Base-by-base conservation (phyloP, 106 monocot species). In the Xerophyta viscosa region DNA sequence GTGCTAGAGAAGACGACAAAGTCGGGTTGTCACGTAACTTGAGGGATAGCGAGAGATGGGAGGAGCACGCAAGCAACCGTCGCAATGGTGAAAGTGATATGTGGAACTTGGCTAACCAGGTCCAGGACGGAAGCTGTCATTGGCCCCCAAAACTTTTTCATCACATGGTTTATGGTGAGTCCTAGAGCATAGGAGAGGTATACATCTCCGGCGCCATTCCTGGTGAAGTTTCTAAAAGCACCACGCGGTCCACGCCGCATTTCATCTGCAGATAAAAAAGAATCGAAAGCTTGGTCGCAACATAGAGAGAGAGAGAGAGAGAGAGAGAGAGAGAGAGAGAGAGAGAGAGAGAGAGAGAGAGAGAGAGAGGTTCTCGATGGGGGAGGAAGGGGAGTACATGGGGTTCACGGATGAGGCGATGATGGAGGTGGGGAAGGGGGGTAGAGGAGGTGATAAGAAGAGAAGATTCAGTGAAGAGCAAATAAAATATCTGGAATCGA, bases 391-490 rank as follows among this genome's bases (percentile, higher is more conserved):
- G 8, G 46, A 46, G 46, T 19, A 18, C 46, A 2, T 19, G 19
- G 46, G 46, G 3, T 46, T 46, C 46, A 46, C 20, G 46, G 46
- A n/a, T n/a, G 20, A 20, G 18, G 20, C 20, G 46, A 15, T 39
- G 39, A 39, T 3, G 39, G 15, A 39, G 39, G 3, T 2, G 20
- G 20, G 46, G 18, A 7, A 2, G 18, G 20, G 19, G 20, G 46
- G 46, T 13, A 28, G 31, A 60, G 66, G 63, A 41, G 21, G 50
- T 42, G 50, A 66, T 28, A 69, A 59, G 58, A 83, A 78, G 63
- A 47, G 67, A 58, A 31, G 83, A 61, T 83, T 83, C 48, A 83
- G 67, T 31, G 83, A 83, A 31, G 59, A 70, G 57, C 83, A 83
- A 58, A 74, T 83, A 2, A 62, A 58, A 62, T 83, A 65, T n/a